Evolutionary conservation across 1,284 basidiomycete species (phyloP).

Genomic region (Paramarasmius palmivorus): DNA sequence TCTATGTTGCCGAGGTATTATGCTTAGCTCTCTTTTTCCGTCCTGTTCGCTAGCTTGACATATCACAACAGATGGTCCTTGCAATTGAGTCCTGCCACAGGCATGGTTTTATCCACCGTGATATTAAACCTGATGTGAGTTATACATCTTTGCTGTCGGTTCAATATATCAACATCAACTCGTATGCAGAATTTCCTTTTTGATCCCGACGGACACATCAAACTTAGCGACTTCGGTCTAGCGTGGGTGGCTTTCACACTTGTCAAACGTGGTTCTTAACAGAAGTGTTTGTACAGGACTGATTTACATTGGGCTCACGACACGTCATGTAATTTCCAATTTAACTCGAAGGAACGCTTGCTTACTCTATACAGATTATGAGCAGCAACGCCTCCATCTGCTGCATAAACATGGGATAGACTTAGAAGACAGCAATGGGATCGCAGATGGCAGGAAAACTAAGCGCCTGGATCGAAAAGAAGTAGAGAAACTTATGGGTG

Average conservation of each 20-base stretch:
- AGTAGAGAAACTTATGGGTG: conserved; percentile 79
- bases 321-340: conserved; percentile 67
- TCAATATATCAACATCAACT: conserved; percentile 21
- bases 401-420: conserved; percentile 94
- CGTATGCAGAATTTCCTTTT: conserved; percentile 88
- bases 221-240: conserved; percentile 93
- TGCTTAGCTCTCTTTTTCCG: conserved; percentile 13
- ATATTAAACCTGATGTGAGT: conserved; percentile 92
- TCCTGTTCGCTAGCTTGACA: conserved; percentile 16
- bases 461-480: conserved; percentile 78
- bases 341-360: not conserved
- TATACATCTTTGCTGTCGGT: conserved; percentile 21
- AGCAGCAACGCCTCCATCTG: conserved; percentile 87
- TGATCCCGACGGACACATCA: conserved; percentile 90
- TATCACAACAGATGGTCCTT: conserved; percentile 80
- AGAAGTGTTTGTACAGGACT: conserved; percentile 48
- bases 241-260: conserved; percentile 61
- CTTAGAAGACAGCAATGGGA: conserved; percentile 75
- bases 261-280: conserved; percentile 21
- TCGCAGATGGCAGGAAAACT: conserved; percentile 65
- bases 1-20: conserved; percentile 92
- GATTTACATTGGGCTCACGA: conserved; percentile 92
- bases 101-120: conserved; percentile 95
- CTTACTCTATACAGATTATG: conserved; percentile 68
- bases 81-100: conserved; percentile 93